These are phyloP conservation scores for Ustulina deusta DNA, from an alignment of 2,329 filamentous ascomycete species.

Conservation along the genomic window DNA sequence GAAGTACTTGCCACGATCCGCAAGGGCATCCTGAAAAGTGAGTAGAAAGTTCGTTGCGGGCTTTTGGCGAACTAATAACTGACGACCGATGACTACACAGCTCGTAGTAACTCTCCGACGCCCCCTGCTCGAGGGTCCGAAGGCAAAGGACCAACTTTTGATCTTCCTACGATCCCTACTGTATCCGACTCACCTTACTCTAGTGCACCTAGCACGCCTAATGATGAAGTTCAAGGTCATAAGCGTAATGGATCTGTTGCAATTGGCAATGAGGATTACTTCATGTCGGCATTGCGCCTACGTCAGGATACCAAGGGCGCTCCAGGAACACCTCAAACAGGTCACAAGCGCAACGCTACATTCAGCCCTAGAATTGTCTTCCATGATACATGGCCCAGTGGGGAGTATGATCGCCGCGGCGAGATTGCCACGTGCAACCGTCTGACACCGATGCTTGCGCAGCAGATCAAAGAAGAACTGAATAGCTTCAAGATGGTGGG, in stretches of 20 bases:
- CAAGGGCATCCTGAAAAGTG: conserved; percentile 96
- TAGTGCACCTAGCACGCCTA: conserved; percentile 88
- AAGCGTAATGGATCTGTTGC: conserved; percentile 76
- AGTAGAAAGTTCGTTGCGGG: background rate
- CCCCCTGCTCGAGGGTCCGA: conserved; percentile 75
- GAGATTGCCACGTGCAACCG: conserved; percentile 98
- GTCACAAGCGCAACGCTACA: conserved; percentile 69
- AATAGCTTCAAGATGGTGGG: conserved; percentile 99
- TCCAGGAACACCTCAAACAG: conserved; percentile 77
- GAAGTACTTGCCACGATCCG: conserved; percentile 92
- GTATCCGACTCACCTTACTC: conserved; percentile 84
- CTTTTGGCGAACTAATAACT: conserved; percentile 6
- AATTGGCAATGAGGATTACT: conserved; percentile 89
- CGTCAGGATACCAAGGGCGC: conserved; percentile 82
- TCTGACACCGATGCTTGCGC: conserved; percentile 93
- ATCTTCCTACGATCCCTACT: conserved; percentile 70
- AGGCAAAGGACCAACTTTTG: conserved; percentile 62
- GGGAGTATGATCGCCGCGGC: conserved; percentile 94
- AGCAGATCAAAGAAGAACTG: conserved; percentile 99
- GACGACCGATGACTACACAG: conserved; percentile 54
- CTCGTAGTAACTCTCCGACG: conserved; percentile 74
- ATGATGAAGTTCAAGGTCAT: conserved; percentile 78
- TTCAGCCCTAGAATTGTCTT: conserved; percentile 96
- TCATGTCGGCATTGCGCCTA: conserved; percentile 80
- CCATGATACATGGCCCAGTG: conserved; percentile 94